Evolutionary conservation across 257 asterid species (phyloP).

Genomic region (Penstemon eatonii): DNA sequence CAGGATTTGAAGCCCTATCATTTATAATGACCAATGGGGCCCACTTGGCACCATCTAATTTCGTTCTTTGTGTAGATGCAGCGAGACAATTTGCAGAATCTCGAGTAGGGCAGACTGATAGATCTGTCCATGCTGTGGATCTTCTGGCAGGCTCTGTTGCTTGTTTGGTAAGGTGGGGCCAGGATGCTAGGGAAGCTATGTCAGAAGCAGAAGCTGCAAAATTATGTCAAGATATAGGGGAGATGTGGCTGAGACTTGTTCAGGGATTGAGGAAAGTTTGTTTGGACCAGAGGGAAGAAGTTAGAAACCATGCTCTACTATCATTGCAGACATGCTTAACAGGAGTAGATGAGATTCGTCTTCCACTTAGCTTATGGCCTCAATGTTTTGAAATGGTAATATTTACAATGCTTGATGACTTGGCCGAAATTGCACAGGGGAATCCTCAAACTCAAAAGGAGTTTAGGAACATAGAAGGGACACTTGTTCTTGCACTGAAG

Average conservation of each 20-base stretch:
- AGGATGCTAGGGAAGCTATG: conserved; percentile 68
- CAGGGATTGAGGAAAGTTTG: conserved; percentile 91
- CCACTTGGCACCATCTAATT: conserved; percentile 78
- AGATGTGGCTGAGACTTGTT: conserved; percentile 93
- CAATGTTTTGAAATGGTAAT: conserved; percentile 88
- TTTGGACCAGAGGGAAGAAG: conserved; percentile 94
- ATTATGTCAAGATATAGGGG: conserved; percentile 81
- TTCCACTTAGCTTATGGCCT: conserved; percentile 66
- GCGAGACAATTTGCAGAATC: conserved; percentile 96
- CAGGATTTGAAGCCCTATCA: conserved; percentile 80
- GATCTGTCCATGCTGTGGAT: conserved; percentile 79
- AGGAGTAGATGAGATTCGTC: conserved; percentile 62
- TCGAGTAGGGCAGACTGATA: conserved; percentile 83
- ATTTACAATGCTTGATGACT: conserved; percentile 84
- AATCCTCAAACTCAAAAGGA: conserved; percentile 88
- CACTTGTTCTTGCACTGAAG: conserved; percentile 78
- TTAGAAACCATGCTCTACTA: conserved; percentile 78
- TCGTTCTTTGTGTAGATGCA: conserved; percentile 70
- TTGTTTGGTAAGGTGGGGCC: conserved; percentile 74
- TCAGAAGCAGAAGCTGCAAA: conserved; percentile 64
- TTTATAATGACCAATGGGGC: conserved; percentile 89
- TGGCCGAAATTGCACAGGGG: conserved; percentile 84
- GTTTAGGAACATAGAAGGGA: conserved; percentile 82
- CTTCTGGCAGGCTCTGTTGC: conserved; percentile 73
- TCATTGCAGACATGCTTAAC: conserved; percentile 75